A percentile compares a stretch with the other conserved stretches of the same genome.
Conservation (phyloP, 805 yeast genomes). For the Spathaspora gorwiae region DNA sequence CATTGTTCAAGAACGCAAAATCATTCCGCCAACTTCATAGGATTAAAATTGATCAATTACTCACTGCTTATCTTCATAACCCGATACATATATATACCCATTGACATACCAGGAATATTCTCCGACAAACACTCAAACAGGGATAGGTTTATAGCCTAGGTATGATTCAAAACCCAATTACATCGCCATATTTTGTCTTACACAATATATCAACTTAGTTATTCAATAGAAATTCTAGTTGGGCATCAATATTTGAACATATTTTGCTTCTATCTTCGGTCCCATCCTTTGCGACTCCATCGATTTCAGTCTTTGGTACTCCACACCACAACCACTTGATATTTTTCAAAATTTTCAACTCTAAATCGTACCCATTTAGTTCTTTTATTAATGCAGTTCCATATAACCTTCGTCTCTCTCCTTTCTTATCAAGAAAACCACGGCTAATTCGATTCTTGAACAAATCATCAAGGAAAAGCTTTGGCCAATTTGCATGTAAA, state of each 20-base stretch:
- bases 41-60: too few relatives aligned
- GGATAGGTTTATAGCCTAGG: too few relatives aligned
- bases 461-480: too few relatives aligned
- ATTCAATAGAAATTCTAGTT: constrained; percentile 17
- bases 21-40: too few relatives aligned
- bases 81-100: too few relatives aligned
- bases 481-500: constrained; percentile 37
- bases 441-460: too few relatives aligned
- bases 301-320: constrained; percentile 13
- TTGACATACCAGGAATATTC: too few relatives aligned
- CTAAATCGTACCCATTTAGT: constrained; percentile 25
- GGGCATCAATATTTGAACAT: constrained; percentile 22
- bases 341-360: constrained; percentile 21
- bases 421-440: constrained; percentile 18
- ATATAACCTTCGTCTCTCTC: constrained; percentile 25
- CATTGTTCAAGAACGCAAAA: too few relatives aligned
- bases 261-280: constrained; percentile 18
- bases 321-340: constrained; percentile 27
- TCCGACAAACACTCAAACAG: too few relatives aligned
- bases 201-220: neutral
- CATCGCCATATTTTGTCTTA: too few relatives aligned
- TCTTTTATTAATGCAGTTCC: constrained; percentile 19
- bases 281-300: constrained; percentile 16
- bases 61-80: too few relatives aligned
- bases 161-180: too few relatives aligned